A percentile compares a stretch with the other conserved stretches of the same genome.
These are phyloP conservation scores for Cyphellophora attinorum DNA, from an alignment of 2,329 filamentous ascomycete genomes.

Conservation along the genomic window DNA sequence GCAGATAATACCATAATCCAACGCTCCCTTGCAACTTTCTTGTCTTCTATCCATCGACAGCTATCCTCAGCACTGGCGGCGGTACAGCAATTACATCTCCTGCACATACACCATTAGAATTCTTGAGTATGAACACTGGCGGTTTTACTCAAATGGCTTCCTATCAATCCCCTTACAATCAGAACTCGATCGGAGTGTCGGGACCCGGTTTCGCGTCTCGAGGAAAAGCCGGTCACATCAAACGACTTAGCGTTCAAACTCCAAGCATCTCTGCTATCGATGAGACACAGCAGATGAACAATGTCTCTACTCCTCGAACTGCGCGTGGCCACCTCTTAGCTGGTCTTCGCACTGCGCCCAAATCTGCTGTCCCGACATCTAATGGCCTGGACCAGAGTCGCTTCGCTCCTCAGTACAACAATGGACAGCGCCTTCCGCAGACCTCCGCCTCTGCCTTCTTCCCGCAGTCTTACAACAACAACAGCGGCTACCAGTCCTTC, in stretches of 20 bases:
- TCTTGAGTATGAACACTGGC: conserved; percentile 69
- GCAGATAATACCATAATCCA: neutral
- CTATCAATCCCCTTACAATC: conserved; percentile 63
- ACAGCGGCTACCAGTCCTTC: conserved; percentile 48
- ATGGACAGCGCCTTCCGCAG: conserved; percentile 44
- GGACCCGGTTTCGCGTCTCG: conserved; percentile 76
- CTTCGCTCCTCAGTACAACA: conserved; percentile 35
- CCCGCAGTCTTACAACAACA: conserved; percentile 32
- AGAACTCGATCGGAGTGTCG: conserved; percentile 62
- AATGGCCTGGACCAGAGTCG: conserved; percentile 41
- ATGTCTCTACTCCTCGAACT: conserved; percentile 74
- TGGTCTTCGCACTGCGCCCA: conserved; percentile 85
- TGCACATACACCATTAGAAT: conserved; percentile 1
- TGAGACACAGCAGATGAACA: conserved; percentile 54
- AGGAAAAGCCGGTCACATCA: conserved; percentile 75
- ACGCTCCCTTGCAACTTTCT: too few species aligned
- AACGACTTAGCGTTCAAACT: conserved; percentile 74
- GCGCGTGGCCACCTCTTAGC: conserved; percentile 91
- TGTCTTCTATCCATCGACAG: neutral
- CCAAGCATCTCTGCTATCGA: conserved; percentile 55
- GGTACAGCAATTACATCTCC: too few species aligned
- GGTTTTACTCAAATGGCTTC: conserved; percentile 99
- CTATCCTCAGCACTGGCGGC: too few species aligned
- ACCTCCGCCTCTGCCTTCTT: conserved; percentile 50
- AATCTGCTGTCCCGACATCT: conserved; percentile 61